Evolutionary conservation across 2,329 filamentous ascomycete species (phyloP).

Genomic region (Endoconidiophora laricicola): DNA sequence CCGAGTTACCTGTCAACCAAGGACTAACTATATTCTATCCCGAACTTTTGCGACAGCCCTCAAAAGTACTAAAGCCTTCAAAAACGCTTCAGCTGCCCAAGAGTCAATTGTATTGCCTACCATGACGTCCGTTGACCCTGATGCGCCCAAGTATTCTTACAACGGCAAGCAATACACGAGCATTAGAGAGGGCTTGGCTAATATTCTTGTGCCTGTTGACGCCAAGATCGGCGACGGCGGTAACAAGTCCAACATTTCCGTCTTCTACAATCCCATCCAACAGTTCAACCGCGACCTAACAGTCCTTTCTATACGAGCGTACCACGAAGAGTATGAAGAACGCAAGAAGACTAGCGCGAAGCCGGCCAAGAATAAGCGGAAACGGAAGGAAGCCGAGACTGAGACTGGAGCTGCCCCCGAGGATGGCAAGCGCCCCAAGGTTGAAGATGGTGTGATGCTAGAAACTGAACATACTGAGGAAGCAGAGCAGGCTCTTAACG

Average conservation of each 20-base stretch:
- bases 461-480: background rate
- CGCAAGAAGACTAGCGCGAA: conserved; percentile 23
- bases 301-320: conserved; percentile 79
- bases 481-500: background rate
- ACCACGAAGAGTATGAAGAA: conserved; percentile 49
- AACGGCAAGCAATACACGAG: conserved; percentile 34
- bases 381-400: conserved; percentile 25
- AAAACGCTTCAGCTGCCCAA: background rate
- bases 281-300: conserved; percentile 97
- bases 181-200: conserved; percentile 39
- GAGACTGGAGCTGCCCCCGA: conserved; percentile 22
- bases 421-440: conserved; percentile 20
- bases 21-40: no score
- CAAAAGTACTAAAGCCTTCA: no score
- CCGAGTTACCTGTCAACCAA: no score
- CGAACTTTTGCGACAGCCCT: no score
- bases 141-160: conserved; percentile 10
- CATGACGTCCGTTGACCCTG: conserved; percentile 7
- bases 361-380: conserved; percentile 22
- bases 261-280: conserved; percentile 98
- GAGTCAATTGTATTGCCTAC: background rate
- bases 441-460: conserved; percentile 2
- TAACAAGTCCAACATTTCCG: conserved; percentile 44
- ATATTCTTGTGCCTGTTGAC: conserved; percentile 35
- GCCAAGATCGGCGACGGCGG: conserved; percentile 35